Evolutionary conservation across 805 yeast genomes (phyloP).

Genomic region (Ogataea pignaliae): DNA sequence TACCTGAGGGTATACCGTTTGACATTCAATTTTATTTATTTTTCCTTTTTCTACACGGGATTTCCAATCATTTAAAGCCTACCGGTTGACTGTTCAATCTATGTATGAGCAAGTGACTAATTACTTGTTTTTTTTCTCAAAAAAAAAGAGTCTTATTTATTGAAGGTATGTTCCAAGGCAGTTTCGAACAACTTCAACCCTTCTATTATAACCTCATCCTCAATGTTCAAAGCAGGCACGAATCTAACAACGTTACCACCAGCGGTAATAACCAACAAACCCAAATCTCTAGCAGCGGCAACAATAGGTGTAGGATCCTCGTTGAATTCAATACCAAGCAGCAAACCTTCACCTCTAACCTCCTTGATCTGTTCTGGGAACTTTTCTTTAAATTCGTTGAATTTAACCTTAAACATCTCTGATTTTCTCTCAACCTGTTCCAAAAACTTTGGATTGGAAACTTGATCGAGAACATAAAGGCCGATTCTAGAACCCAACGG

Average conservation of each 20-base stretch:
- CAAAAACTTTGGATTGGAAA: slow-evolving; percentile 60
- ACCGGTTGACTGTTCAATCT: no score
- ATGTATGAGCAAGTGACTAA: no score
- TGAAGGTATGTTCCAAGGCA: slow-evolving; percentile 39
- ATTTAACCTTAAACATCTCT: slow-evolving; percentile 46
- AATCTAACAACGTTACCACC: slow-evolving; percentile 88
- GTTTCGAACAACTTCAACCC: slow-evolving; percentile 70
- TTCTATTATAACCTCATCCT: slow-evolving; percentile 57
- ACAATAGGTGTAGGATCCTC: slow-evolving; percentile 64
- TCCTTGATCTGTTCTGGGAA: slow-evolving; percentile 60
- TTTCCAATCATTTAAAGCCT: background rate
- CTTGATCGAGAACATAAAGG: slow-evolving; percentile 63
- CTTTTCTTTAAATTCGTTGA: slow-evolving; percentile 46
- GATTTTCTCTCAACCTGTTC: slow-evolving; percentile 57
- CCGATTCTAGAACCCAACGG: slow-evolving; percentile 88
- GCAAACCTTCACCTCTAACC: slow-evolving; percentile 84
- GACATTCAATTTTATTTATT: no score
- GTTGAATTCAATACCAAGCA: slow-evolving; percentile 76
- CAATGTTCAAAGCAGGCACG: slow-evolving; percentile 88
- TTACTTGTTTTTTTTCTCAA: background rate
- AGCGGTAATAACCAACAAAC: slow-evolving; percentile 82
- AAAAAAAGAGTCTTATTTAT: no score
- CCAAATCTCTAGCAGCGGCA: slow-evolving; percentile 66
- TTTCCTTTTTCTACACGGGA: no score
- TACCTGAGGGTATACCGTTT: background rate